phyloP scores from a whole-genome alignment of 345 rosid species.

The Cardamine chenopodiifolia region DNA sequence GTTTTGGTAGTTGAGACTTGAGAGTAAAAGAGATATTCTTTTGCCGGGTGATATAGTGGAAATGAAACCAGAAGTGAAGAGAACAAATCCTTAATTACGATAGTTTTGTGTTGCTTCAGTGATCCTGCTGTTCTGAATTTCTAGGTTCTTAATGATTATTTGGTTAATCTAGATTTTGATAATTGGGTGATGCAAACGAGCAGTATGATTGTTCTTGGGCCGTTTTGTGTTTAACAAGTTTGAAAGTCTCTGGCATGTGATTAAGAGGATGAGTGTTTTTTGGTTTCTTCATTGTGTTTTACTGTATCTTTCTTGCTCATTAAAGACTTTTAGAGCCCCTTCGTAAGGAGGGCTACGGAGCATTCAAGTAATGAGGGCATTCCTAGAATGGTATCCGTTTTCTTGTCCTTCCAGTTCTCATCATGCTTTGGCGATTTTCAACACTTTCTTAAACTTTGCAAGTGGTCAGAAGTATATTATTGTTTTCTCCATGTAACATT shows the following conservation, averaged over 20 bases:
- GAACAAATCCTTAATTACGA: background rate
- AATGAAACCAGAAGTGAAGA: background rate
- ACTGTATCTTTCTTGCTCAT: background rate
- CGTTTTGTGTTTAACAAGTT: constrained; percentile 5
- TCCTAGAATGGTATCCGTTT: background rate
- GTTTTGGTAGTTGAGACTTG: constrained; percentile 21
- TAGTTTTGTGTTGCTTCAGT: background rate
- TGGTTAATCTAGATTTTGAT: background rate
- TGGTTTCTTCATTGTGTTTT: background rate
- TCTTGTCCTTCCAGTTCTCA: constrained; percentile 5
- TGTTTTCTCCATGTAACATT: background rate
- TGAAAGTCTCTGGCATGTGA: constrained; percentile 7
- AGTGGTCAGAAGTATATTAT: background rate
- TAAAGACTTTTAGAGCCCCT: background rate
- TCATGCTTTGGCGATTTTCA: constrained; percentile 3
- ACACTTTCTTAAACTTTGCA: background rate
- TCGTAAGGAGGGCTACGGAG: background rate
- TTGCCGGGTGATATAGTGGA: constrained; percentile 6
- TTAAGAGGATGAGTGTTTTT: constrained; percentile 6
- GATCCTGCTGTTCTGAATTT: background rate
- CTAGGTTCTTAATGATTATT: background rate
- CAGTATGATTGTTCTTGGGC: background rate
- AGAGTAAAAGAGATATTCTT: background rate
- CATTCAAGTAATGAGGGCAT: background rate
- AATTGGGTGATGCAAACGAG: background rate